Conservation (phyloP, 2,329 filamentous ascomycete genomes). For the Phialophora verrucosa region DNA sequence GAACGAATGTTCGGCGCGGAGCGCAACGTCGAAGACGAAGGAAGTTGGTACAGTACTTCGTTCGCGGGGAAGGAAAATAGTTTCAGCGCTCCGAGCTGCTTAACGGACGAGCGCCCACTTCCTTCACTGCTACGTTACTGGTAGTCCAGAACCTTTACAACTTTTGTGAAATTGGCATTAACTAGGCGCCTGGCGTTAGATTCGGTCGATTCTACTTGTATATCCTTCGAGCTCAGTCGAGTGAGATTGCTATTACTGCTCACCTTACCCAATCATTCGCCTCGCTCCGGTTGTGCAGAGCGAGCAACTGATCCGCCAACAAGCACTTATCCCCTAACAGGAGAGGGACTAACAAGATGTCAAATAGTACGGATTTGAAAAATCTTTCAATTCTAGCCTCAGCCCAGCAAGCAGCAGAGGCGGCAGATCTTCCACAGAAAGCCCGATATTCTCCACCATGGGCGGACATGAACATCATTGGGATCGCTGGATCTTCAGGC, state of each 20-base stretch:
- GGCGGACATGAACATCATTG: conserved; percentile 95
- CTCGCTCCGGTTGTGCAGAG: not conserved
- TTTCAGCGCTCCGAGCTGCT: not conserved
- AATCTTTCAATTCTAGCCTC: conserved; percentile 24
- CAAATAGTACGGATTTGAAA: not conserved
- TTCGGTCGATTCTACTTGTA: not conserved
- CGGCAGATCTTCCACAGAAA: conserved; percentile 37
- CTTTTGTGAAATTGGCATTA: not conserved
- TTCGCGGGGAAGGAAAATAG: not conserved
- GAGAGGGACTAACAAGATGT: conserved; percentile 1
- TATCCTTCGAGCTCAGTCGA: not conserved
- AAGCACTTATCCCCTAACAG: not conserved
- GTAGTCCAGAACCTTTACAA: not conserved
- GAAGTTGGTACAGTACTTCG: not conserved
- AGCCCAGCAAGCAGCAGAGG: conserved; percentile 17
- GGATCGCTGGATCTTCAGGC: conserved; percentile 91
- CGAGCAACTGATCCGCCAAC: not conserved
- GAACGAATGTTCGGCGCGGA: not conserved
- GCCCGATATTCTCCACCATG: conserved; percentile 91
- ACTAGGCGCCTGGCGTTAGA: conserved; percentile 9
- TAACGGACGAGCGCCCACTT: not conserved
- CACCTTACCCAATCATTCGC: not conserved
- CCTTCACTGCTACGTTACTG: not conserved
- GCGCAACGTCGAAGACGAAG: not conserved
- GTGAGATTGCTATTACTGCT: not conserved